Conservation (phyloP, 2,329 filamentous ascomycete genomes). For the Cordyceps pruinosa region DNA sequence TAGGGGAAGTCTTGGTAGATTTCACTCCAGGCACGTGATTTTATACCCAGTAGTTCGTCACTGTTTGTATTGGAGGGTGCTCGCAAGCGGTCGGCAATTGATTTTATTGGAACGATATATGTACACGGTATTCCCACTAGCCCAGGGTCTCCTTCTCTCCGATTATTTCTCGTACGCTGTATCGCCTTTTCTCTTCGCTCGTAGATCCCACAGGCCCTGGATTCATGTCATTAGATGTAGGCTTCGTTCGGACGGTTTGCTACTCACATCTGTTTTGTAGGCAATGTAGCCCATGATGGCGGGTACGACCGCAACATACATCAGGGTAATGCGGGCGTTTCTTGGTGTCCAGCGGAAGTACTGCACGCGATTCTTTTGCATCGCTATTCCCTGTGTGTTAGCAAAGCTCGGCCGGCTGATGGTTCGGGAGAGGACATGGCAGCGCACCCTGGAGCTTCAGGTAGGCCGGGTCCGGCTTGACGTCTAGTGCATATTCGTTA, state of each 20-base stretch:
- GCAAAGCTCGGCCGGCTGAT: slow-evolving; percentile 11
- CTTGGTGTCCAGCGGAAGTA: slow-evolving; percentile 91
- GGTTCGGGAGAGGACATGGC: slow-evolving; percentile 18
- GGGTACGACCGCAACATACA: slow-evolving; percentile 70
- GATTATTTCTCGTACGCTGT: slow-evolving; percentile 69
- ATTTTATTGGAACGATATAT: slow-evolving; percentile 26
- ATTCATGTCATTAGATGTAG: slow-evolving; percentile 18
- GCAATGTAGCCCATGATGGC: slow-evolving; percentile 61
- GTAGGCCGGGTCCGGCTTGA: slow-evolving; percentile 36
- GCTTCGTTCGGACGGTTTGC: background rate
- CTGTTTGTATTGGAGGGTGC: background rate
- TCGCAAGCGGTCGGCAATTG: background rate
- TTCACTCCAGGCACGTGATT: background rate
- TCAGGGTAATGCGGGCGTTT: slow-evolving; percentile 72
- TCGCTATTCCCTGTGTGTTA: slow-evolving; percentile 48
- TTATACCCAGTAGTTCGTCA: background rate
- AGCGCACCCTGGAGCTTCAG: slow-evolving; percentile 33
- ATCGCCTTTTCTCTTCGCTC: slow-evolving; percentile 85
- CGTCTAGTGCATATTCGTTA: slow-evolving; percentile 26
- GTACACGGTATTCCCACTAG: slow-evolving; percentile 28
- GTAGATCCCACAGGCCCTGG: slow-evolving; percentile 79
- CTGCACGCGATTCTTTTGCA: slow-evolving; percentile 79
- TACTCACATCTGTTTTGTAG: slow-evolving; percentile 79
- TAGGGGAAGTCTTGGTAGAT: background rate
- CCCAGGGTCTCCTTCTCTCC: slow-evolving; percentile 9